These are phyloP conservation scores for Blastobotrys proliferans DNA, from an alignment of 1,139 yeast genomes.

Conservation along the genomic window DNA sequence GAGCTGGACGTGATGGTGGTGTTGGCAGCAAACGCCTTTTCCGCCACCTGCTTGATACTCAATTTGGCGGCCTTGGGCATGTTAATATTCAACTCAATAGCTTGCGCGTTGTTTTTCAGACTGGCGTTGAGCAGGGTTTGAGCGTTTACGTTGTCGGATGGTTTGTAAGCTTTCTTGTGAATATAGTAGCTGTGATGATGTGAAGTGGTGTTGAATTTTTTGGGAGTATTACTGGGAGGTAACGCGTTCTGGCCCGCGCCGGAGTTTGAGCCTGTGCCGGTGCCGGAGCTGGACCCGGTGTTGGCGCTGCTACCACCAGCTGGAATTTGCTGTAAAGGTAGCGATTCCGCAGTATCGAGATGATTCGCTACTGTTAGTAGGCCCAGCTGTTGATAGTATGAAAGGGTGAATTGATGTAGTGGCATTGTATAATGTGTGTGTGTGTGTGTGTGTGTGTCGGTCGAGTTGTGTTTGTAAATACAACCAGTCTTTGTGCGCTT, in stretches of 20 bases:
- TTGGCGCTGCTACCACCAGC: too few relatives aligned
- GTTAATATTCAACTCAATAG: too few relatives aligned
- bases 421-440: too few relatives aligned
- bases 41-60: constrained; percentile 4
- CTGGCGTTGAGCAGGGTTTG: too few relatives aligned
- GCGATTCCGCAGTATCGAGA: constrained; percentile 38
- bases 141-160: too few relatives aligned
- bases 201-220: constrained; percentile 8
- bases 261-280: too few relatives aligned
- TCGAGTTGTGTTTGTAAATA: too few relatives aligned
- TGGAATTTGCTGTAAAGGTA: constrained; percentile 20
- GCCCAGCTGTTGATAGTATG: constrained; percentile 40
- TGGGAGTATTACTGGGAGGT: constrained; percentile 5
- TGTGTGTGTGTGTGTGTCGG: background rate
- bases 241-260: too few relatives aligned
- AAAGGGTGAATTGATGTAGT: too few relatives aligned
- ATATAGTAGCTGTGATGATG: background rate
- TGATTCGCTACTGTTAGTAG: constrained; percentile 40
- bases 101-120: too few relatives aligned
- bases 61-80: constrained; percentile 10
- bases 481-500: too few relatives aligned
- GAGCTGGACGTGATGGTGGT: background rate
- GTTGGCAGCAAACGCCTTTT: constrained; percentile 3
- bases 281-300: too few relatives aligned
- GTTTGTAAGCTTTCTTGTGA: background rate